These are phyloP conservation scores for Aspergillus udagawae DNA, from an alignment of 2,329 filamentous ascomycete species.

Conservation along the genomic window DNA sequence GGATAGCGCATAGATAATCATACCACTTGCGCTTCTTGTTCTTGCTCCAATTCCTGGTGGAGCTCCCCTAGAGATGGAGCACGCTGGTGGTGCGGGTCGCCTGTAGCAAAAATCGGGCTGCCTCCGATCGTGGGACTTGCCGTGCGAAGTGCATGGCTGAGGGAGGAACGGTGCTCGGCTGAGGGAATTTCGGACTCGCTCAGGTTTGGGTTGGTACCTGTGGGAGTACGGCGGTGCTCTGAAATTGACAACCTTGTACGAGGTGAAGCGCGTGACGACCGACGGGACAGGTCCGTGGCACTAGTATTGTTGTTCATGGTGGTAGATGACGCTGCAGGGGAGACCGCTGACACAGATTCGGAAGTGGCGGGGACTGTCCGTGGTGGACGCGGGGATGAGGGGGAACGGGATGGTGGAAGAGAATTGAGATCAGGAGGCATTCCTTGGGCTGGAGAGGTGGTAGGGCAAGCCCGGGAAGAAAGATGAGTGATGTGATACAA, in stretches of 20 bases:
- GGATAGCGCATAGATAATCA: slow-evolving; percentile 7
- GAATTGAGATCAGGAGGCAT: slow-evolving; percentile 76
- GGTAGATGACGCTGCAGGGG: slow-evolving; percentile 6
- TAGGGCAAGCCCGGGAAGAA: background rate
- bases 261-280: slow-evolving; percentile 33
- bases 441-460: background rate
- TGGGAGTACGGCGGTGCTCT: slow-evolving; percentile 42
- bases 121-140: slow-evolving; percentile 43
- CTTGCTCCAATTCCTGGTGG: slow-evolving; percentile 49
- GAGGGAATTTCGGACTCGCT: slow-evolving; percentile 32
- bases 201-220: slow-evolving; percentile 37
- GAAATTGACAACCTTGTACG: slow-evolving; percentile 35
- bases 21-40: slow-evolving; percentile 51
- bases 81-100: slow-evolving; percentile 47
- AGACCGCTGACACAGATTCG: slow-evolving; percentile 56
- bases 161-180: slow-evolving; percentile 37
- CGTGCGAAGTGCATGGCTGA: slow-evolving; percentile 36
- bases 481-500: background rate
- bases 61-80: slow-evolving; percentile 47
- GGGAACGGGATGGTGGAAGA: slow-evolving; percentile 55
- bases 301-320: slow-evolving; percentile 63
- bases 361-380: slow-evolving; percentile 42
- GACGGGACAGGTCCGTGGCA: slow-evolving; percentile 58
- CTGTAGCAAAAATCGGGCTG: slow-evolving; percentile 40
- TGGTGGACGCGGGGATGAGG: slow-evolving; percentile 35